A percentile compares a stretch with the other conserved stretches of the same genome.
Evolutionary conservation across 2,329 filamentous ascomycete genomes (phyloP).

Genomic region (Cylindrodendrum hubeiense): DNA sequence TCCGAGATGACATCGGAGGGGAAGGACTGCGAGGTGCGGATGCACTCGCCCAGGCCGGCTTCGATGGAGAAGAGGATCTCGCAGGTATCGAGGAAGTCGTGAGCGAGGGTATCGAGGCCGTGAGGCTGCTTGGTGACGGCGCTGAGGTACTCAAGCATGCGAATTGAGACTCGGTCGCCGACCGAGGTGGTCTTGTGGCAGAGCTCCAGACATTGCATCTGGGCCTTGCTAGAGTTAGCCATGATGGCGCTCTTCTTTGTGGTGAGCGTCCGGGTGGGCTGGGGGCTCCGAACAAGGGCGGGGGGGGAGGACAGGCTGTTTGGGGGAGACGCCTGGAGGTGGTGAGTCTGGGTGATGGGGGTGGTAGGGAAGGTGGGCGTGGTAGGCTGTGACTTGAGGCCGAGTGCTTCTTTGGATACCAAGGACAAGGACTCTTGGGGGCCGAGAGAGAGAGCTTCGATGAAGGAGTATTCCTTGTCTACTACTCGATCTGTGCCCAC

Average conservation of each 20-base stretch:
- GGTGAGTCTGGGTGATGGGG: conserved; percentile 8
- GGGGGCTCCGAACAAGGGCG: background rate
- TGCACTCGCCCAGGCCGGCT: conserved; percentile 69
- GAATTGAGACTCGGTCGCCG: conserved; percentile 74
- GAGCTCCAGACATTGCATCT: conserved; percentile 53
- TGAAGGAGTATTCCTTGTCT: conserved; percentile 48
- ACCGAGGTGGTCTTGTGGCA: conserved; percentile 70
- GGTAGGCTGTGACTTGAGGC: conserved; percentile 34
- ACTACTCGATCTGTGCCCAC: conserved; percentile 35
- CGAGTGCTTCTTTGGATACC: conserved; percentile 44
- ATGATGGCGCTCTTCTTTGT: conserved; percentile 36
- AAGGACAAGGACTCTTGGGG: conserved; percentile 43
- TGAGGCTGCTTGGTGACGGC: conserved; percentile 66
- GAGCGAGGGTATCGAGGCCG: conserved; percentile 70
- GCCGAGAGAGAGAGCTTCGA: conserved; percentile 46
- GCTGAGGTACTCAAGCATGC: conserved; percentile 73
- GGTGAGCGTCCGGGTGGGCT: conserved; percentile 28
- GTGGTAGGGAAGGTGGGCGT: conserved; percentile 9
- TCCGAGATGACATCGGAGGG: conserved; percentile 73
- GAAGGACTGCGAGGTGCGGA: conserved; percentile 63
- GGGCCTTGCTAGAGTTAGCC: conserved; percentile 42
- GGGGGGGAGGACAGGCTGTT: background rate
- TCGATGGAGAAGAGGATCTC: conserved; percentile 77
- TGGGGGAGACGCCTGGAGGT: background rate
- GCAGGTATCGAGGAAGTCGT: conserved; percentile 76